Percentiles rank a stretch among this genome's conserved stretches.
These are phyloP conservation scores for Aspergillus cejpii DNA, from an alignment of 2,329 filamentous ascomycete genomes.

Conservation along the genomic window DNA sequence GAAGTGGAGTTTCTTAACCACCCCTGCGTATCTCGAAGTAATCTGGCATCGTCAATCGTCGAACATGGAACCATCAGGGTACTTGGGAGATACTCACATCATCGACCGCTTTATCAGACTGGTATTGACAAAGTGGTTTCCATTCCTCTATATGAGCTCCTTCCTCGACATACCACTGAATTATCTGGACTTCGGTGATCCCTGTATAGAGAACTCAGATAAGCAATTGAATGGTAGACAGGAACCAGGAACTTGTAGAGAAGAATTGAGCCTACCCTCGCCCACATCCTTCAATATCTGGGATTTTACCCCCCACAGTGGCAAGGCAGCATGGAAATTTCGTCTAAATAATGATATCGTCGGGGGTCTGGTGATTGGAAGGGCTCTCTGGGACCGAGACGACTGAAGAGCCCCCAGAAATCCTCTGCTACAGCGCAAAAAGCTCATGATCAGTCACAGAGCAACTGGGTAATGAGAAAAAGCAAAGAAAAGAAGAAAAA, in stretches of 20 bases:
- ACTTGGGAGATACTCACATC: constrained; percentile 40
- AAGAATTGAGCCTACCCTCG: constrained; percentile 29
- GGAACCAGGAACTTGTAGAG: too few species aligned
- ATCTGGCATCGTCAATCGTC: constrained; percentile 58
- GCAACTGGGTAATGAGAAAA: constrained; percentile 1
- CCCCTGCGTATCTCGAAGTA: constrained; percentile 87
- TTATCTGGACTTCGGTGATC: constrained; percentile 96
- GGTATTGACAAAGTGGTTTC: constrained; percentile 94
- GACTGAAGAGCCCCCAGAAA: constrained; percentile 25
- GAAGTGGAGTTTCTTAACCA: constrained; percentile 94
- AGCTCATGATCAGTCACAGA: constrained; percentile 21
- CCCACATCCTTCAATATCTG: constrained; percentile 41
- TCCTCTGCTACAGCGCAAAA: constrained; percentile 27
- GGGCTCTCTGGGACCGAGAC: constrained; percentile 20
- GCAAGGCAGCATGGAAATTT: constrained; percentile 31
- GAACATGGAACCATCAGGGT: neutral
- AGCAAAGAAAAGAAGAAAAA: constrained; percentile 1
- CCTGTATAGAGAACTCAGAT: constrained; percentile 48
- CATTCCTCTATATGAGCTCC: constrained; percentile 95
- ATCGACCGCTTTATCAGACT: constrained; percentile 84
- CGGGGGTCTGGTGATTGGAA: constrained; percentile 23
- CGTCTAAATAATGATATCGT: constrained; percentile 23
- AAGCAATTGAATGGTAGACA: constrained; percentile 11
- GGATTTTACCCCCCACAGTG: constrained; percentile 33
- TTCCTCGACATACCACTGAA: constrained; percentile 98